phyloP scores from a whole-genome alignment of 1,284 basidiomycete genomes.

The Veloboletus limbatus region DNA sequence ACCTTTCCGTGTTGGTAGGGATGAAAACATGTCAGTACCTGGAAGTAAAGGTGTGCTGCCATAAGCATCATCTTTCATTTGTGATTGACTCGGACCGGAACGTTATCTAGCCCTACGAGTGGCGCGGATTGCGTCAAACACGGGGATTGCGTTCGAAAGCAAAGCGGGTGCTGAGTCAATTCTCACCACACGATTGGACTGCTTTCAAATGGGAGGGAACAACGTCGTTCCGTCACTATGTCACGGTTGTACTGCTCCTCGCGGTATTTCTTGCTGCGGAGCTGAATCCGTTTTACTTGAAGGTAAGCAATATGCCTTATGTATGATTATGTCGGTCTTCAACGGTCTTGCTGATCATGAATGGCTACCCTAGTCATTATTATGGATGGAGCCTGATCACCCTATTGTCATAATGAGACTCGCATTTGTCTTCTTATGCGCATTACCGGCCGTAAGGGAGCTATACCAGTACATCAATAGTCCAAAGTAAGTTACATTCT shows the following conservation, averaged over 20 bases:
- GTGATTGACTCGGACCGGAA: neutral
- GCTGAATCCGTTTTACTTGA: slow-evolving; percentile 81
- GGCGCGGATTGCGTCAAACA: slow-evolving; percentile 78
- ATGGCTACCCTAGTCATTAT: slow-evolving; percentile 48
- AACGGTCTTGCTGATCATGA: slow-evolving; percentile 12
- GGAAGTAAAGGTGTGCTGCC: slow-evolving; percentile 67
- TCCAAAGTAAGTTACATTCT: slow-evolving; percentile 61
- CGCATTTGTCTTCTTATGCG: slow-evolving; percentile 76
- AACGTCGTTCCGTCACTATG: slow-evolving; percentile 70
- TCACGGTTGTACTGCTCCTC: slow-evolving; percentile 70
- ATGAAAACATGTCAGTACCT: slow-evolving; percentile 85
- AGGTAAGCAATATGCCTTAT: slow-evolving; percentile 42
- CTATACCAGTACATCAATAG: slow-evolving; percentile 77
- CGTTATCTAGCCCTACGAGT: slow-evolving; percentile 65
- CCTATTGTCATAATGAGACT: slow-evolving; percentile 75
- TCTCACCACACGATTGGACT: slow-evolving; percentile 83
- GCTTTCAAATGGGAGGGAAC: slow-evolving; percentile 86
- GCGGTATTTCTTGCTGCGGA: slow-evolving; percentile 80
- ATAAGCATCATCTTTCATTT: neutral
- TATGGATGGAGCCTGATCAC: slow-evolving; percentile 88
- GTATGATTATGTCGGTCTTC: slow-evolving; percentile 9
- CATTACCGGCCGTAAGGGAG: slow-evolving; percentile 76
- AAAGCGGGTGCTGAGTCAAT: slow-evolving; percentile 72
- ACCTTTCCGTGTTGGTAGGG: slow-evolving; percentile 40
- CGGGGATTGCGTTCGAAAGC: slow-evolving; percentile 74